Evolutionary conservation across 2,329 filamentous ascomycete species (phyloP), one percentile per base, ranked within the genome.

Genomic region (Cercospora brassicicola): DNA sequence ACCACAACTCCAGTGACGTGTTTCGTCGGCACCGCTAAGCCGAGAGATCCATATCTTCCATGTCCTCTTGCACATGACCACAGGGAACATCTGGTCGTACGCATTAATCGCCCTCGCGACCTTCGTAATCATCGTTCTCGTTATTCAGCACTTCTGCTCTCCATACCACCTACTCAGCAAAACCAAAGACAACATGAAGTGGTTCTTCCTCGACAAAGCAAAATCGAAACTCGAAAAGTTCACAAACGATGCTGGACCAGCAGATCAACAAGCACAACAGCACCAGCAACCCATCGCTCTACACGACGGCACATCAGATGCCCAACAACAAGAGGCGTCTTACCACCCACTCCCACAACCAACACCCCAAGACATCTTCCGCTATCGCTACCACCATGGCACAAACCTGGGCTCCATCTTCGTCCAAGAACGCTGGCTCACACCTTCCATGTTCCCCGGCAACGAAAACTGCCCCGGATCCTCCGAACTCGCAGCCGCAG

Each of bases 351-450:
- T 85, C 67, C 78, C 68, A 72, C 75, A 62, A 67, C 81, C 81
- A 5, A 80, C 79, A 5, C 64, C 75, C 1, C 72, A 77, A 64
- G 82, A 80, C 62, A 79, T 87, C 20, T 75, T 84, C 30, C 81
- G 85, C 61, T 89, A 88, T 73, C 84, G 87, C 51, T 88, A 87
- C 71, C 86, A 88, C 67, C 85, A 88, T 73, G 87, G 86, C 7
- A 83, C 82, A 0, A 89, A 89, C 67, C 79, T 89, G 2, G 87
- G 87, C 48, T 84, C 84, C 9, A 81, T 88, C 56, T 89, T 87
- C 75, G 83, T 88, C n/a, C 82, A 88, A 4, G 87, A 89, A 73
- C 81, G 83, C 75, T 89, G 86, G 86, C 80, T 89, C 3, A 82
- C 81, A 51, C 77, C 78, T 1, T 82, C 79, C 65, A 83, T 86